These are phyloP conservation scores for Phytophthora agathidicida DNA, from an alignment of 352 stramenopile genomes.

Conservation along the genomic window DNA sequence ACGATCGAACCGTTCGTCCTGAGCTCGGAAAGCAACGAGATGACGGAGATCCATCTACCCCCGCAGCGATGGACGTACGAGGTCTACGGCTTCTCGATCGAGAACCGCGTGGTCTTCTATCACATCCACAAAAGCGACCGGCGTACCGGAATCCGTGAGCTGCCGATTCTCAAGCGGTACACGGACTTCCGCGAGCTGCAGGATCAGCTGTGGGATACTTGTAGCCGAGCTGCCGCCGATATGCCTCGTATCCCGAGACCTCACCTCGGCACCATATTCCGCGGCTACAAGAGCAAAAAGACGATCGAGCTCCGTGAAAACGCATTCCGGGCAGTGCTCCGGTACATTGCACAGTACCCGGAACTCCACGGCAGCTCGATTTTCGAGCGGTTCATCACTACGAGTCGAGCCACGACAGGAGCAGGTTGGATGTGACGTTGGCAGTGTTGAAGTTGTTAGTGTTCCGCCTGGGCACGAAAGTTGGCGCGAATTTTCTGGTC, in stretches of 20 bases:
- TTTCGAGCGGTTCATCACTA: constrained; percentile 52
- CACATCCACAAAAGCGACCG: constrained; percentile 42
- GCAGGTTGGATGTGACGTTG: constrained; percentile 15
- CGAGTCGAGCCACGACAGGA: constrained; percentile 9
- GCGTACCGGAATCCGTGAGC: constrained; percentile 22
- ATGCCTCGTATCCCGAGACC: constrained; percentile 42
- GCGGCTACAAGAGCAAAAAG: constrained; percentile 41
- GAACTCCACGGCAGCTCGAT: constrained; percentile 40
- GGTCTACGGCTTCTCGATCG: constrained; percentile 41
- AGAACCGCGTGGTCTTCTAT: constrained; percentile 46
- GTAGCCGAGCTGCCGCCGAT: constrained; percentile 17
- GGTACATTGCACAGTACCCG: constrained; percentile 43
- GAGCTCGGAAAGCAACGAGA: constrained; percentile 17
- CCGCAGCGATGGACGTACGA: constrained; percentile 34
- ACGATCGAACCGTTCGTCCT: constrained; percentile 20
- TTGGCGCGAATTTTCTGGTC: constrained; percentile 28
- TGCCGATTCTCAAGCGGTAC: constrained; percentile 48
- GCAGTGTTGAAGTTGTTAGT: constrained; percentile 9
- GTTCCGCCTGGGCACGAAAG: neutral
- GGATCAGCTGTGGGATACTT: constrained; percentile 33
- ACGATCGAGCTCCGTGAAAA: constrained; percentile 49
- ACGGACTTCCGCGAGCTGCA: constrained; percentile 55
- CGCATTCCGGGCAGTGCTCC: constrained; percentile 44
- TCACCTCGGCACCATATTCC: constrained; percentile 38
- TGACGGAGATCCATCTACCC: constrained; percentile 11